A percentile compares a stretch with the other conserved stretches of the same genome.
Evolutionary conservation across 768 basidiomycete genomes (phyloP).

Genomic region (Collybiopsis luxurians): DNA sequence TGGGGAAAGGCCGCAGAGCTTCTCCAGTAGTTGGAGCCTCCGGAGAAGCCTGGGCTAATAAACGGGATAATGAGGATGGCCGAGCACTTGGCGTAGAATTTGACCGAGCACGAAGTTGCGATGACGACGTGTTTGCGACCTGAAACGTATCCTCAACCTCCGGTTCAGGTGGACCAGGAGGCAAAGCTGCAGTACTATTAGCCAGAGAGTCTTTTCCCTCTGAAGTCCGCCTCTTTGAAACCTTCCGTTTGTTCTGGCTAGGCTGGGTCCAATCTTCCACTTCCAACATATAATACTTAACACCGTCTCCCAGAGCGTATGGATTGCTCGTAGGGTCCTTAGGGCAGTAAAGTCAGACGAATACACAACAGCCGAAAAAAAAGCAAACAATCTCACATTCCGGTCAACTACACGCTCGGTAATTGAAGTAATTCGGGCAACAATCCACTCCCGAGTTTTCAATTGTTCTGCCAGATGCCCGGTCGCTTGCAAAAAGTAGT

Average conservation of each 20-base stretch:
- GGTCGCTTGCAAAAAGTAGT: conserved; percentile 92
- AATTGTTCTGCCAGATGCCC: conserved; percentile 86
- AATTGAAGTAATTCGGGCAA: conserved; percentile 87
- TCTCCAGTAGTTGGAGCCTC: conserved; percentile 31
- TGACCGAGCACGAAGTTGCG: conserved; percentile 65
- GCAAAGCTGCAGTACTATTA: conserved; percentile 39
- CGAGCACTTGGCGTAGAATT: conserved; percentile 69
- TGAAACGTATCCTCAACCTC: conserved; percentile 75
- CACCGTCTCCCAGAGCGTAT: conserved; percentile 84
- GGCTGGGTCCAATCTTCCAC: conserved; percentile 93
- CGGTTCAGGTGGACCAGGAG: conserved; percentile 62
- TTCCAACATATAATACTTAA: conserved; percentile 92
- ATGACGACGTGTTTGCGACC: conserved; percentile 61
- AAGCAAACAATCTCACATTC: conserved; percentile 46
- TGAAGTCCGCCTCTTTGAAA: conserved; percentile 46
- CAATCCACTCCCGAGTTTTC: conserved; percentile 92
- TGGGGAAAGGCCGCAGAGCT: conserved; percentile 9
- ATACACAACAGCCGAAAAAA: neutral
- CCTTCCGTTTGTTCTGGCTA: conserved; percentile 58
- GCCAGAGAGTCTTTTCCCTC: conserved; percentile 30
- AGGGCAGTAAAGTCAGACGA: neutral
- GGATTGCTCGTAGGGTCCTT: conserved; percentile 85
- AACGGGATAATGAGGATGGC: conserved; percentile 75
- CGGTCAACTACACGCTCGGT: conserved; percentile 81
- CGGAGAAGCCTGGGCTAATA: conserved; percentile 70